Base-by-base conservation (phyloP, 805 yeast species). In the Debaryomyces castellii region DNA sequence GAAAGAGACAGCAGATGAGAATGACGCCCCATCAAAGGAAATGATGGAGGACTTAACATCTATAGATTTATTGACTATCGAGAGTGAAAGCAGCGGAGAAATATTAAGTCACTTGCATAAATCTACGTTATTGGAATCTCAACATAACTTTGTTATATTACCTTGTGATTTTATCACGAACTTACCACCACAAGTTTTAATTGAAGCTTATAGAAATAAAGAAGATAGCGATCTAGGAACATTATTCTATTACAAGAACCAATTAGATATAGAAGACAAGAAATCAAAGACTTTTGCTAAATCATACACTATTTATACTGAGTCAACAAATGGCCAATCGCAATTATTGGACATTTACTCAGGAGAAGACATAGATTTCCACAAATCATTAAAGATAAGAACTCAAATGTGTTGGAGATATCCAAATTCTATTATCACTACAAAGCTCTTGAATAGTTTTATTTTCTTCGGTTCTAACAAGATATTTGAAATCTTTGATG, bases 151-250 rank as follows among this genome's bases (percentile, higher is more conserved):
- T 58, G 88, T 90, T n/a, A 65, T 94, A 25, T 67, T 94, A 45
- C 97, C 98, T 6, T 92, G 97, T 69, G 99, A 95, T 64, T 88
- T 94, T 61, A 74, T 95, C 44, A 90, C 98, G 2, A 92, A 91
- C 60, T 72, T 92, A 32, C 96, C 96, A 3, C 96, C 98, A 9
- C 92, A 88, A 57, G 85, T 85, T 16, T 74, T 94, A 25, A 81
- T 90, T 38, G 96, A 92, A 59, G 87, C 85, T 41, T 91, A 84
- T 63, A 75, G 97, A 57, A 83, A 83, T 52, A 82, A 83, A 56
- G 80, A 78, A 18, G 85, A 79, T 34, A 67, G 73, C 23, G 89
- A 87, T 51, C 64, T 87, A 39, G 94, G 95, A 6, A 74, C 89
- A 67, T 75, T 87, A 30, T 81, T 89, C n/a, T 82, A 81, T 61